Base-by-base conservation (phyloP, 441 rosid genomes). In the Isatis lusitanica region DNA sequence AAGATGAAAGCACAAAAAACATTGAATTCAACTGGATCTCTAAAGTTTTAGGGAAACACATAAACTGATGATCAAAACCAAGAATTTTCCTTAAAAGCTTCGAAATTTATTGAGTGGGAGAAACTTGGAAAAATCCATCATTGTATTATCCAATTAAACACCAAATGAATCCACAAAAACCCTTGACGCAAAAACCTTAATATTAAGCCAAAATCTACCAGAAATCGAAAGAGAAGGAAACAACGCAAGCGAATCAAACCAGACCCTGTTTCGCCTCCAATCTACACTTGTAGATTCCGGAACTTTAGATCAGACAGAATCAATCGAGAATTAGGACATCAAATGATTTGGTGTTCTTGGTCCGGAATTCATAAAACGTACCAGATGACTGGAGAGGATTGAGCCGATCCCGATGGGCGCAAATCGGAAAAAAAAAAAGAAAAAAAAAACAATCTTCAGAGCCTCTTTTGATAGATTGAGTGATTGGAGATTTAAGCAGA, bases 321-420 rank as follows among this genome's bases (percentile, higher is more conserved):
- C 68, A 66, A 73, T 55, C 8, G 15, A 52, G 15, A 48, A 58
- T 56, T 35, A 12, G 3, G 8, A 57, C 24, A 47, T 0, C 2
- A 44, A 43, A 7, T 65, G 9, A 52, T 10, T 33, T 46, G 31
- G 38, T 35, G 10, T 13, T 52, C 8, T 56, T 24, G 69, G 68
- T 74, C 3, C 1, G 13, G 30, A 28, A 48, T 28, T 35, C 6
- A 16, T 35, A 16, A 44, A 35, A 62, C 65, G 50, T 62, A 75
- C 74, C 52, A 75, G 70, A 68, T 58, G 58, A 68, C 1, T 60
- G 21, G 50, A 68, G 60, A 59, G 39, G 78, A 44, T 56, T 46
- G 53, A 63, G 38, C 28, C 26, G 70, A 75, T 63, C 75, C n/a
- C 61, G 66, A 75, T 46, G 24, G 58, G 16, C 0, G 48, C 31